phyloP scores from a whole-genome alignment of 2,329 filamentous ascomycete species.

The Hymenotorrendiella dingleyae region DNA sequence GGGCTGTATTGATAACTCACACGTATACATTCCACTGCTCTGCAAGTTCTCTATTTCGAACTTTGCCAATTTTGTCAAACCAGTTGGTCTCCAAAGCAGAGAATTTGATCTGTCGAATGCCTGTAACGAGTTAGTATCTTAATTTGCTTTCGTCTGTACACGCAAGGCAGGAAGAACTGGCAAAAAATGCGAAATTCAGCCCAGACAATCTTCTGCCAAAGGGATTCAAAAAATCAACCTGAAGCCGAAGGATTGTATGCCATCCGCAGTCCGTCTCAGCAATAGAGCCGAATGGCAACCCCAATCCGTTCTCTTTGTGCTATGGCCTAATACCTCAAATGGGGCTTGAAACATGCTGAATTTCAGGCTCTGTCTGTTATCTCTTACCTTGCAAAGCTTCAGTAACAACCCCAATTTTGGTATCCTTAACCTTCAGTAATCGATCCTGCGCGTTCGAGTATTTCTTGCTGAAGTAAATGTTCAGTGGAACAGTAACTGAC shows the following conservation, averaged over 20 bases:
- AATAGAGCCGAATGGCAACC: no score
- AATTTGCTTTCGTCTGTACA: no score
- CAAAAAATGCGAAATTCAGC: no score
- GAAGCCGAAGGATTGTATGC: no score
- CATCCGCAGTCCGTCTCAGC: no score
- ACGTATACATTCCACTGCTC: constrained; percentile 62
- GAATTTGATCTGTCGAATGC: constrained; percentile 78
- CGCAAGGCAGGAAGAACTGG: no score
- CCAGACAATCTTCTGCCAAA: no score
- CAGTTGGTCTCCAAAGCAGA: constrained; percentile 70
- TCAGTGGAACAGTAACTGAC: constrained; percentile 59
- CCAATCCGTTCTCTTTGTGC: no score
- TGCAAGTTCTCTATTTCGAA: constrained; percentile 60
- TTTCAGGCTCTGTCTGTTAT: not conserved
- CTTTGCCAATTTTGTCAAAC: constrained; percentile 62
- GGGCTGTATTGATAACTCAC: constrained; percentile 12
- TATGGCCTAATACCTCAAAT: no score
- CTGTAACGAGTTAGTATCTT: constrained; percentile 6
- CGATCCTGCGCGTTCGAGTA: constrained; percentile 61
- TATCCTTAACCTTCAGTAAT: constrained; percentile 70
- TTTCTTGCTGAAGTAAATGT: constrained; percentile 58
- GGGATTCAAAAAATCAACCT: no score
- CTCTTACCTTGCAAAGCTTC: constrained; percentile 62
- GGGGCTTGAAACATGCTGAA: no score
- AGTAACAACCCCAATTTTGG: constrained; percentile 69